A percentile compares a stretch with the other conserved stretches of the same genome.
phyloP scores from a whole-genome alignment of 2,329 filamentous ascomycete genomes.

The Fusarium transvaalense region DNA sequence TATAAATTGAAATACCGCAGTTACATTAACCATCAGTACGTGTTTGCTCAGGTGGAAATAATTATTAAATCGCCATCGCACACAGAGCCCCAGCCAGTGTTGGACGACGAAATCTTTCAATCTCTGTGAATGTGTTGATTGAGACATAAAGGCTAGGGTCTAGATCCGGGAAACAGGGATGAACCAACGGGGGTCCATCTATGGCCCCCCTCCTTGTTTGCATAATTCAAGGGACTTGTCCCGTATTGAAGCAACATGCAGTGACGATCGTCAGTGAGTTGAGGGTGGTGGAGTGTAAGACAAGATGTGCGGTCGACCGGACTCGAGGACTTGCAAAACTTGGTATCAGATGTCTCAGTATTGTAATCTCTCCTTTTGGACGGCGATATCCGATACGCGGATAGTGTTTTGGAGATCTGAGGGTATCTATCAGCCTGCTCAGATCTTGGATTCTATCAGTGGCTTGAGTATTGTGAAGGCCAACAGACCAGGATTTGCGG shows the following conservation, averaged over 20 bases:
- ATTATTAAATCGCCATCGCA: not conserved
- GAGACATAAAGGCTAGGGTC: conserved; percentile 13
- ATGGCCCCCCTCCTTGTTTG: not conserved
- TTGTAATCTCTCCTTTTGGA: not conserved
- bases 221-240: not conserved
- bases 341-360: conserved; percentile 18
- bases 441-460: not conserved
- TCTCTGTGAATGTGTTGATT: not conserved
- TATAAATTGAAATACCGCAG: conserved; percentile 15
- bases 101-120: conserved; percentile 10
- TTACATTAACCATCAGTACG: not conserved
- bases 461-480: not conserved
- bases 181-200: not conserved
- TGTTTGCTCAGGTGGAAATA: not conserved
- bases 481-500: not conserved
- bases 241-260: not conserved
- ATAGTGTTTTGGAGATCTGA: not conserved
- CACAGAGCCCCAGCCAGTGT: not conserved
- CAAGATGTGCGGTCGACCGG: not conserved
- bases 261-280: conserved; percentile 8
- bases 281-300: conserved; percentile 7
- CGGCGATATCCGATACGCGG: not conserved
- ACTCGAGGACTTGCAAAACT: not conserved
- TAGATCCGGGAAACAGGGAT: conserved; percentile 26
- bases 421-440: not conserved